A percentile compares a stretch with the other conserved stretches of the same genome.
Conservation (phyloP, 352 stramenopile genomes). For the Pythium chondricola region DNA sequence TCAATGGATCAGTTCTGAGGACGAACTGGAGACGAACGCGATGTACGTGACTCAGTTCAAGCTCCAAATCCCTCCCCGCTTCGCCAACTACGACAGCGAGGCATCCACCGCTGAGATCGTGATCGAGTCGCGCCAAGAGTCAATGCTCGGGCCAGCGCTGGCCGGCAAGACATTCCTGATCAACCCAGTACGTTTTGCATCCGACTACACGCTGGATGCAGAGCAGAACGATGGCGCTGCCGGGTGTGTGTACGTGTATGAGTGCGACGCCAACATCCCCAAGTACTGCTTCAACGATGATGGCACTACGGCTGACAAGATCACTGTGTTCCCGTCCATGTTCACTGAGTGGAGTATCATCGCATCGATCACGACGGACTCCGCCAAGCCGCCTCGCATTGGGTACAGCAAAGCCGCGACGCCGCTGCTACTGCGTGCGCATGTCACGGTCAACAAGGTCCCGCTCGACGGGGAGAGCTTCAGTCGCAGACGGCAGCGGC, state of each 20-base stretch:
- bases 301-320: background rate
- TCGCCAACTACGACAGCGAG: slow-evolving; percentile 1
- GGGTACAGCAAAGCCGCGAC: slow-evolving; percentile 3
- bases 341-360: slow-evolving; percentile 7
- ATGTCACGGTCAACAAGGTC: background rate
- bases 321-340: background rate
- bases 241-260: background rate
- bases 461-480: background rate
- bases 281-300: slow-evolving; percentile 6
- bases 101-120: background rate
- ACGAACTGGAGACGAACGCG: slow-evolving; percentile 1
- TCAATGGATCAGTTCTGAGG: slow-evolving; percentile 1
- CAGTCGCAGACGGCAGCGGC: background rate
- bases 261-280: slow-evolving; percentile 6
- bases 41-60: slow-evolving; percentile 1
- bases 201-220: background rate
- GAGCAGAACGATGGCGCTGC: background rate
- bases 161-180: slow-evolving; percentile 9
- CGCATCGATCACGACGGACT: background rate
- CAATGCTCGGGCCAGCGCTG: slow-evolving; percentile 5
- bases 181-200: background rate
- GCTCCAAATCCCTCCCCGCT: slow-evolving; percentile 4
- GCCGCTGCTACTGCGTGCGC: background rate
- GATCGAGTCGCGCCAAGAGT: slow-evolving; percentile 2
- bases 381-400: background rate